Conservation (phyloP, 148 eudicot genomes). For the Chenopodium quinoa region DNA sequence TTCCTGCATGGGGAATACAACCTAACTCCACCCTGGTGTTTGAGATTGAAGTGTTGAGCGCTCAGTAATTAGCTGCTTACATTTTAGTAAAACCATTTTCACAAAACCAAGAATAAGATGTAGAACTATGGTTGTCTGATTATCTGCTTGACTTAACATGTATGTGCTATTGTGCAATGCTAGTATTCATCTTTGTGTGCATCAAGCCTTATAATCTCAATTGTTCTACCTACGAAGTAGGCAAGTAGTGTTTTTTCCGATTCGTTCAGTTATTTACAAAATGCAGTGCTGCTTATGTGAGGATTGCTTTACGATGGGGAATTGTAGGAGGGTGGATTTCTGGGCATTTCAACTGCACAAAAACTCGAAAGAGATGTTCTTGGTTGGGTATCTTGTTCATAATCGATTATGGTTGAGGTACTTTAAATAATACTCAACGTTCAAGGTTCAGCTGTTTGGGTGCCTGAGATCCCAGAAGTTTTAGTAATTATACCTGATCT, state of each 20-base stretch:
- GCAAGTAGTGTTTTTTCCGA: no score
- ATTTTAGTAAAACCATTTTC: neutral
- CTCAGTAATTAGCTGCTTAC: conserved; percentile 33
- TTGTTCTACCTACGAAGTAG: no score
- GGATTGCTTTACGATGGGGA: neutral
- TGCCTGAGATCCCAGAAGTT: no score
- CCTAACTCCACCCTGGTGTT: conserved; percentile 80
- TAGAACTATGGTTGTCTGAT: neutral
- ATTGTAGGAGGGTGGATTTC: neutral
- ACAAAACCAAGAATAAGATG: conserved; percentile 24
- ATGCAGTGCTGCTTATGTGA: neutral
- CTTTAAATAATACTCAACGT: no score
- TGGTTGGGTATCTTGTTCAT: no score
- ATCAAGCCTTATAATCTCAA: neutral
- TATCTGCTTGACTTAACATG: conserved; percentile 10
- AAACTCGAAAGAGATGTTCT: no score
- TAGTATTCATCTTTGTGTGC: no score
- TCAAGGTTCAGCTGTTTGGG: no score
- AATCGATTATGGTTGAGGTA: no score
- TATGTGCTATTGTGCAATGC: neutral
- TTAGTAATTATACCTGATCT: no score
- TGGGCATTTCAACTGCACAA: no score
- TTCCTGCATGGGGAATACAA: conserved; percentile 87
- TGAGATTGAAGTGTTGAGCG: conserved; percentile 85
- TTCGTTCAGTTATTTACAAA: neutral